Conservation (phyloP, 768 basidiomycete genomes). For the Cubamyces sp. region DNA sequence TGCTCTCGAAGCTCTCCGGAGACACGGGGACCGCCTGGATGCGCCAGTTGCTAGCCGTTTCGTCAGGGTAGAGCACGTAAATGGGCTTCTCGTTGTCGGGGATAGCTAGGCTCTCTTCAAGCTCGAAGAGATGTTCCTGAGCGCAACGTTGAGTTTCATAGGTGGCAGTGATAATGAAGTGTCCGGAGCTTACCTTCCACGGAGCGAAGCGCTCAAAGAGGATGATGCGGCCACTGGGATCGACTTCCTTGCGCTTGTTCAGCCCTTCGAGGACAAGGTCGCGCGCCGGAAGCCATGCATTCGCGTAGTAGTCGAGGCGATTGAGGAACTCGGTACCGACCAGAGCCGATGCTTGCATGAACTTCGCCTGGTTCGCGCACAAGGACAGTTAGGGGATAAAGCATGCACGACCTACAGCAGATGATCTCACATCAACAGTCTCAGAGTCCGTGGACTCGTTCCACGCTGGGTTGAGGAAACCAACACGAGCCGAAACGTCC, state of each 20-base stretch:
- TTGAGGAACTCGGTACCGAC: slow-evolving; percentile 86
- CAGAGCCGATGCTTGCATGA: slow-evolving; percentile 77
- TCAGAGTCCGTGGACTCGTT: slow-evolving; percentile 75
- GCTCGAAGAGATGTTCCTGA: slow-evolving; percentile 88
- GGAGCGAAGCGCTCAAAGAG: slow-evolving; percentile 80
- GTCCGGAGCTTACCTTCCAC: slow-evolving; percentile 70
- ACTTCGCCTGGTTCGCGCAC: slow-evolving; percentile 56
- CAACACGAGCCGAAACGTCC: slow-evolving; percentile 84
- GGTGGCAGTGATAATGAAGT: slow-evolving; percentile 9
- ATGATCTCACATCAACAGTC: slow-evolving; percentile 67
- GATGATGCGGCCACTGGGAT: slow-evolving; percentile 74
- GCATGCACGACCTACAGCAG: neutral
- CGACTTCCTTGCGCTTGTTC: slow-evolving; percentile 56
- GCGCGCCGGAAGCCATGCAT: slow-evolving; percentile 92
- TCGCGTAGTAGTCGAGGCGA: slow-evolving; percentile 78
- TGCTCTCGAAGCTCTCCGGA: slow-evolving; percentile 84
- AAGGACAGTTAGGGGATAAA: slow-evolving; percentile 3
- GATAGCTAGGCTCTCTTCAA: slow-evolving; percentile 65
- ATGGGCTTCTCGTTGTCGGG: slow-evolving; percentile 58
- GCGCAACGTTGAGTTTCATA: neutral
- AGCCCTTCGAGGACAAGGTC: slow-evolving; percentile 71
- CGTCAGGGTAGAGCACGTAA: slow-evolving; percentile 92
- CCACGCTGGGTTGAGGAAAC: slow-evolving; percentile 88
- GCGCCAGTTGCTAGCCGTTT: slow-evolving; percentile 77
- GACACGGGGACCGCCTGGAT: slow-evolving; percentile 88